Base-by-base conservation (phyloP, 495 filamentous ascomycete genomes). In the Penicillium atrosanguineum region DNA sequence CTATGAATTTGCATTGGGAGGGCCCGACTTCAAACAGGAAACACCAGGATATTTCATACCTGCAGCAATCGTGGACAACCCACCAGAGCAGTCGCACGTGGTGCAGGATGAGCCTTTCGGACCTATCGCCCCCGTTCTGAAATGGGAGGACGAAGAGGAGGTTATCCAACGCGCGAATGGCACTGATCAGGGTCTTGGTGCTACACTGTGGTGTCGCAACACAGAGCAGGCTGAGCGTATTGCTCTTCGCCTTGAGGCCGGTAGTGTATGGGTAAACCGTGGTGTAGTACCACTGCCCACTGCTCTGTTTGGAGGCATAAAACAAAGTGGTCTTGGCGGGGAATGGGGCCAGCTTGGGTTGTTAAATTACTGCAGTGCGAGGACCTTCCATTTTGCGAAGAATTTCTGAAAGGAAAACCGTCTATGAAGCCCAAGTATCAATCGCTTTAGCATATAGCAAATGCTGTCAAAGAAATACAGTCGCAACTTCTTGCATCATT, bases 311-410 rank as follows among this genome's bases (percentile, higher is more conserved):
- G 78, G 71, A 15, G 86, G 86, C 15, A 78, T 82, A 63, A 87
- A 88, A 74, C 74, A 85, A 54, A 81, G 76, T 52, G 86, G 87
- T 1, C 79, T 86, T 51, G 86, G 86, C 4, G 79, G 79, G 16
- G 86, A 87, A 67, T 81, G 83, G 69, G 80, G 81, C 2, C 68
- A 73, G 50, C 74, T 77, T 48, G 86, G 86, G 2, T 57, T 87
- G 55, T 65, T 83, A 52, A 69, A 70, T n/a, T 88, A 82, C 60
- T 75, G 71, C 45, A 83, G 7, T 9, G 28, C 28, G 28, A 7
- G 28, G 3, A 9, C 28, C 28, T 31, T 31, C 7, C 28, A 31
- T 31, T 31, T 31, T 9, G 28, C 28, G 11, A 31, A 31, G 3
- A 31, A 6, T 31, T 1, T 9, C 11, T 4, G 28, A 9, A 1